Base-by-base conservation (phyloP, 2,329 filamentous ascomycete species). In the Neophaeococcomyces mojaviensis region DNA sequence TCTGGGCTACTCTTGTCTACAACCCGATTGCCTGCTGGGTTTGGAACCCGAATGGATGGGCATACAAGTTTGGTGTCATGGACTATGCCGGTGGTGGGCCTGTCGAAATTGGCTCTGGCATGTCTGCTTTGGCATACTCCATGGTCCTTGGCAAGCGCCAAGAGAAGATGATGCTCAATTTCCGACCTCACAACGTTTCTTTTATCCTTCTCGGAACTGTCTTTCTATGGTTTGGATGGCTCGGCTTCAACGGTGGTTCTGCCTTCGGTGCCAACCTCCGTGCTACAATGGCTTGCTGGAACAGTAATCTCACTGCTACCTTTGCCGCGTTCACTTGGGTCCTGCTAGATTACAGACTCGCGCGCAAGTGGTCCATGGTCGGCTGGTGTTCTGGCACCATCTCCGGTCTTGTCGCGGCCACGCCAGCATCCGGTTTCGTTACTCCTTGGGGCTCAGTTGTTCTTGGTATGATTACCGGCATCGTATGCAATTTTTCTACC, bases 81-180 rank as follows among this genome's bases (percentile, higher is more conserved):
- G 92, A 98, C 68, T 98, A 96, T 62, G 92, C 92, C 41, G 92
- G 92, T 54, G 92, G 92, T 59, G 89, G 90, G 44, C 92, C 92
- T 56, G 92, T 98, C 76, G 92, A 98, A 70, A 97, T 98, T 59
- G 86, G 80, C 50, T 97, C 92, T 48, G 92, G 92, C 64, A 74
- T 94, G 69, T 92, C 88, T 35, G 92, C 90, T 24, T 76, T 97
- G 38, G 92, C 92, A 55, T 98, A 97, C 72, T 95, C 89, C 2
- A 84, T 87, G 86, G 82, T 96, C 31, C 85, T 98, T 50, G 92
- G 92, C 57, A 86, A 88, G 61, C 88, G 92, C 56, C 92, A 96
- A 72, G 90, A 97, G 73, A 92, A 88, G 73, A 96, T 97, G 88
- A 96, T 97, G 87, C 80, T 96, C 69, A 97, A 97, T 78, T 97